Percentiles rank a stretch among this genome's conserved stretches.
Conservation (phyloP, 1,284 basidiomycete species). For the Rhodotorula sp. region DNA sequence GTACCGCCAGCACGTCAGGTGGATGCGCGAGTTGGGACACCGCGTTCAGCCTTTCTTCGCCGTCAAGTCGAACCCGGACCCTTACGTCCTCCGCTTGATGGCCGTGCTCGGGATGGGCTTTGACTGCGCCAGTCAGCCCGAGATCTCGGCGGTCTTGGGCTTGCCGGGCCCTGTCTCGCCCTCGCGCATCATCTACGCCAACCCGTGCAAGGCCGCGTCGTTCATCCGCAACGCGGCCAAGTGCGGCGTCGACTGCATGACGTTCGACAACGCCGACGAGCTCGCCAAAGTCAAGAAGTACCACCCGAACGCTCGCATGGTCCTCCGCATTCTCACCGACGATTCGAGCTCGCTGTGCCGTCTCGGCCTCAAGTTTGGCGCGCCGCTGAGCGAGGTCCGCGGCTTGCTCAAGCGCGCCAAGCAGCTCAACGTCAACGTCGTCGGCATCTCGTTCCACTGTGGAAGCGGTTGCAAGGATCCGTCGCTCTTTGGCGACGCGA, state of each 20-base stretch:
- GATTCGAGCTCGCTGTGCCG: slow-evolving; percentile 92
- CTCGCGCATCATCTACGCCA: slow-evolving; percentile 90
- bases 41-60: slow-evolving; percentile 91
- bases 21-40: slow-evolving; percentile 71
- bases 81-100: slow-evolving; percentile 84
- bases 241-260: slow-evolving; percentile 84
- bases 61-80: slow-evolving; percentile 97
- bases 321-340: slow-evolving; percentile 93
- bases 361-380: slow-evolving; percentile 96
- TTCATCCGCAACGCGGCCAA: slow-evolving; percentile 83
- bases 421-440: slow-evolving; percentile 77
- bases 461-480: slow-evolving; percentile 96
- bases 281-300: slow-evolving; percentile 87
- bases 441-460: slow-evolving; percentile 97
- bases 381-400: slow-evolving; percentile 78
- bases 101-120: slow-evolving; percentile 88
- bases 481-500: slow-evolving; percentile 82
- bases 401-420: slow-evolving; percentile 74
- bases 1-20: slow-evolving; percentile 80
- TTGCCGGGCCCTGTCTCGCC: slow-evolving; percentile 63
- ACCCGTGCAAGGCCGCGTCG: slow-evolving; percentile 95
- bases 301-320: slow-evolving; percentile 79
- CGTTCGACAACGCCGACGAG: slow-evolving; percentile 97
- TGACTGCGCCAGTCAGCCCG: slow-evolving; percentile 96
- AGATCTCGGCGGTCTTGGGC: slow-evolving; percentile 79